A percentile compares a stretch with the other conserved stretches of the same genome.
Evolutionary conservation across 2,329 filamentous ascomycete genomes (phyloP).

Genomic region (Trichoderma sp.): DNA sequence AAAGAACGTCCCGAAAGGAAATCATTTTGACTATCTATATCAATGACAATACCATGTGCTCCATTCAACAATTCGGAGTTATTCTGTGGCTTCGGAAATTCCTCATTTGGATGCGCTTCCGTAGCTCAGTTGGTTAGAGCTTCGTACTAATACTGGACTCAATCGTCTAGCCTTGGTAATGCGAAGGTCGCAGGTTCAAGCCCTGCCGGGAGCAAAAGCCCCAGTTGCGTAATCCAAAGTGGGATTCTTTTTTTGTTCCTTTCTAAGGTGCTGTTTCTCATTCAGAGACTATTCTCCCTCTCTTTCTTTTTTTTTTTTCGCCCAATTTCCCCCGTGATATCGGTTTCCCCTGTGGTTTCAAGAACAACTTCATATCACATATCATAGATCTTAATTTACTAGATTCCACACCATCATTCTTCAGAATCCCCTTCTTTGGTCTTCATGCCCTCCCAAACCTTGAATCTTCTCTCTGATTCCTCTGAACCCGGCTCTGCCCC

Average conservation of each 20-base stretch:
- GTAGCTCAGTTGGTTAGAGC: conserved; percentile 18
- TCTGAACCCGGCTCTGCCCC: background rate
- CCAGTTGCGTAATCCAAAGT: background rate
- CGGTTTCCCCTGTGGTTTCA: too few relatives aligned
- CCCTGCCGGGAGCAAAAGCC: conserved; percentile 10
- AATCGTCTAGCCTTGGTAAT: conserved; percentile 1
- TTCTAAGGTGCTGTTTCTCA: too few relatives aligned
- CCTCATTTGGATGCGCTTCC: background rate
- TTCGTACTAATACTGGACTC: conserved; percentile 12
- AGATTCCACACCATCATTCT: background rate
- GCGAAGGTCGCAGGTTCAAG: conserved; percentile 18
- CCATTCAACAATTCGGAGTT: background rate
- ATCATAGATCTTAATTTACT: background rate
- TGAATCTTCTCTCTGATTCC: rapidly evolving
- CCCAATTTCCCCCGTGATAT: too few relatives aligned
- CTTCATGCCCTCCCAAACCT: too few relatives aligned
- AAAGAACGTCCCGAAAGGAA: too few relatives aligned
- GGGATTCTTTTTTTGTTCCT: background rate
- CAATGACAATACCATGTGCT: background rate
- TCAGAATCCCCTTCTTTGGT: background rate
- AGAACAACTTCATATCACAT: too few relatives aligned
- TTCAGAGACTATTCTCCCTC: too few relatives aligned
- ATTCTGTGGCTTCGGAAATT: background rate
- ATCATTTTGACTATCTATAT: too few relatives aligned
- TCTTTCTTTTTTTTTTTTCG: too few relatives aligned